Evolutionary conservation across 2,329 filamentous ascomycete species (phyloP), one percentile per base, ranked within the genome.

Genomic region (Graphilbum fragrans): DNA sequence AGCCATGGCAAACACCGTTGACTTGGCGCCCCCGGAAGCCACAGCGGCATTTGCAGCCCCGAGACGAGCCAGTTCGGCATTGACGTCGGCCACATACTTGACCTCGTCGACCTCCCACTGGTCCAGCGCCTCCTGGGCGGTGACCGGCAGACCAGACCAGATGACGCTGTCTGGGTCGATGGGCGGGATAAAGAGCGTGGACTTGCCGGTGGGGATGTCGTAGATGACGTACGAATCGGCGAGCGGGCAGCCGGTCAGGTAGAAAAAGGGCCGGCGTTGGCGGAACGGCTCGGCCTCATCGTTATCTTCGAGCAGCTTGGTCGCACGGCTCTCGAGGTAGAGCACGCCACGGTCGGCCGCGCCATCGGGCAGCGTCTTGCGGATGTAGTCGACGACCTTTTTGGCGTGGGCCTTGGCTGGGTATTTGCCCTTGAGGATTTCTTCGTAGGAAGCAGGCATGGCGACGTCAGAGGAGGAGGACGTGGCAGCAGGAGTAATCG

Each of bases 261-360:
- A 98, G 74, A 84, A 95, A 66, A 98, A 98, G 60, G 79, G 85
- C 42, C 92, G 81, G 48, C 88, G 84, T 63, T 95, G 88, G 49
- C 86, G 74, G 60, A 94, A 95, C 20, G 78, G 86, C 53, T 79
- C 74, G 8, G 80, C 72, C 55, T 84, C 78, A 60, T 96, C 92
- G 55, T 86, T 90, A 59, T 98, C 90, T 63, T 96, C 90, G 37
- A 85, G 74, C 60, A 94, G 69, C 56, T 75, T 79, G 48, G 80
- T 86, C 59, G 81, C 77, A 55, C 88, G 83, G 41, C 80, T 83
- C 66, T 96, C 90, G 36, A 96, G 70, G 58, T 95, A 98, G 43
- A 98, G 71, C 17, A 90, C 70, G 37, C 87, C 88, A 25, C 66
- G 71, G 43, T 69, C 69, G 18, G 29, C 35, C 14, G 38, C 35